Conservation (phyloP, 78 protist genomes). For the Chrysochromulina tobinii region DNA sequence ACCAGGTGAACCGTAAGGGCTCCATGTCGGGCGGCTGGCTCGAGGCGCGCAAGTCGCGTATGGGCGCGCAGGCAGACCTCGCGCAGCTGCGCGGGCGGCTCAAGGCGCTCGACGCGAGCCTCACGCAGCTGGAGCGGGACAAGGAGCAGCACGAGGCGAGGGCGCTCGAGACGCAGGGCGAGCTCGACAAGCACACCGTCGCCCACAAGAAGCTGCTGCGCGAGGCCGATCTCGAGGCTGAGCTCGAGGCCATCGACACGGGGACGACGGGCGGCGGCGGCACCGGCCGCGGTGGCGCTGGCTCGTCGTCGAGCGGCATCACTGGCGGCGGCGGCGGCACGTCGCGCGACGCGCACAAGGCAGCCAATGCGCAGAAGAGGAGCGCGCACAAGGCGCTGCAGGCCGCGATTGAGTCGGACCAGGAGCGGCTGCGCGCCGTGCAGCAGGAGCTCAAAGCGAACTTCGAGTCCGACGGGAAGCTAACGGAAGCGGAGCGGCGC, state of each 20-base stretch:
- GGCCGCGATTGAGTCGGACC: neutral
- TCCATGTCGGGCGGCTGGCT: conserved; percentile 92
- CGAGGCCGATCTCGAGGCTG: neutral
- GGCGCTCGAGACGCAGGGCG: neutral
- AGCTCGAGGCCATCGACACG: neutral
- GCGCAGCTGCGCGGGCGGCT: neutral
- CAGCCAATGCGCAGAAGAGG: too few species aligned
- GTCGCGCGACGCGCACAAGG: too few species aligned
- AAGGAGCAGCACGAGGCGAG: neutral
- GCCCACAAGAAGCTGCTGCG: neutral
- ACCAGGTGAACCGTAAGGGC: conserved; percentile 82
- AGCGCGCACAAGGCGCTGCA: too few species aligned
- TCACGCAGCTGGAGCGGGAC: neutral
- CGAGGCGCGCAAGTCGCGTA: conserved; percentile 55
- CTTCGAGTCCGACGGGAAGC: neutral
- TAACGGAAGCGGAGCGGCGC: too few species aligned
- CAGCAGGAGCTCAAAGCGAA: neutral
- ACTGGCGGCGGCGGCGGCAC: neutral
- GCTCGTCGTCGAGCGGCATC: too few species aligned
- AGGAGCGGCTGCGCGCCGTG: neutral
- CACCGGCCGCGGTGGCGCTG: too few species aligned
- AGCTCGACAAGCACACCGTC: neutral
- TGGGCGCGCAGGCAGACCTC: neutral
- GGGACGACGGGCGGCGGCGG: neutral
- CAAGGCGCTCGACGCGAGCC: neutral